These are phyloP conservation scores for Chamaecrista fasciculata DNA, from an alignment of 306 rosid species.

Conservation along the genomic window DNA sequence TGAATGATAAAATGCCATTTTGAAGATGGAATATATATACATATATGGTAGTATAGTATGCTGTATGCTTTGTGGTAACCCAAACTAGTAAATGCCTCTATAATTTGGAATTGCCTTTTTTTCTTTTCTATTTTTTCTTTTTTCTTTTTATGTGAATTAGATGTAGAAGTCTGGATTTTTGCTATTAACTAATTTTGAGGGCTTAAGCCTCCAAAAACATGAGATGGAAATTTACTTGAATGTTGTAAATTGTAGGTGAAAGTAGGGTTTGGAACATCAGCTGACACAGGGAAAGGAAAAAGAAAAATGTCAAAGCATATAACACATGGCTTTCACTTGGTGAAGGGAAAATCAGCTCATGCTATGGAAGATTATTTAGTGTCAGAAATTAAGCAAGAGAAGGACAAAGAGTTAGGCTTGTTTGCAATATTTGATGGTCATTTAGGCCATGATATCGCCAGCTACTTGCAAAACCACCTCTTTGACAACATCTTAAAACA, in stretches of 20 bases:
- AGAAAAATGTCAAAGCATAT: slow-evolving; percentile 44
- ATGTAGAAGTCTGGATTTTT: neutral
- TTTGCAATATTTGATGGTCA: slow-evolving; percentile 81
- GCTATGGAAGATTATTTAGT: slow-evolving; percentile 71
- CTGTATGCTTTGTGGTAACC: neutral
- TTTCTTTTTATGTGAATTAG: neutral
- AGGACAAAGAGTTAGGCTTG: slow-evolving; percentile 52
- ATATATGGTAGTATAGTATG: neutral
- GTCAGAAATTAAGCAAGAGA: slow-evolving; percentile 51
- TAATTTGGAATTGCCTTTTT: neutral
- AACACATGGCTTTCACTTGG: slow-evolving; percentile 60
- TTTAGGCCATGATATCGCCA: slow-evolving; percentile 65
- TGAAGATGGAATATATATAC: neutral
- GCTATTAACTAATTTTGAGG: neutral
- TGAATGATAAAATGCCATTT: neutral
- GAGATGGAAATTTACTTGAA: neutral
- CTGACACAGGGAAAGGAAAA: slow-evolving; percentile 60
- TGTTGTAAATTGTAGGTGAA: slow-evolving; percentile 29
- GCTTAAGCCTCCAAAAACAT: neutral
- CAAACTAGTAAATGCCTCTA: neutral
- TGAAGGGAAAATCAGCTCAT: slow-evolving; percentile 65
- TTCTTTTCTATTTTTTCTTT: neutral
- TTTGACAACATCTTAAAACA: slow-evolving; percentile 59
- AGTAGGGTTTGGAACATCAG: slow-evolving; percentile 44
- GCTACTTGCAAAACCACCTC: slow-evolving; percentile 59